A percentile compares a stretch with the other conserved stretches of the same genome.
Evolutionary conservation across 2,329 filamentous ascomycete species (phyloP).

Genomic region (Apiospora malaysiana): DNA sequence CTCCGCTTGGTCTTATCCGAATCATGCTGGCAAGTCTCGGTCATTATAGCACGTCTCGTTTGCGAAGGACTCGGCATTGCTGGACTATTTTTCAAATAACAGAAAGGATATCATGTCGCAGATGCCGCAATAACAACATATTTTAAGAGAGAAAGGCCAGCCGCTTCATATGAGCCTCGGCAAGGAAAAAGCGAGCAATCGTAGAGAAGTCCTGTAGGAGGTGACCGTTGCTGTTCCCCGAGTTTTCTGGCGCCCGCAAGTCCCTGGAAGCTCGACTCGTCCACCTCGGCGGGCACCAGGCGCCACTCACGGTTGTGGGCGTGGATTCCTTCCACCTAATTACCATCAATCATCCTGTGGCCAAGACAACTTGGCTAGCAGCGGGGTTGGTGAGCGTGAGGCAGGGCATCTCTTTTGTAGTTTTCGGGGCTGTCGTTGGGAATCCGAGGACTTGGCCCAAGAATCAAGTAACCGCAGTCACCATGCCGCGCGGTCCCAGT

Average conservation of each 20-base stretch:
- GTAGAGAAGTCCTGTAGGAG: constrained; percentile 3
- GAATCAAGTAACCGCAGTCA: constrained; percentile 54
- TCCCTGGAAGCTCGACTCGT: not conserved
- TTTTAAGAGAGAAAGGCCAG: not conserved
- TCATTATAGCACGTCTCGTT: not conserved
- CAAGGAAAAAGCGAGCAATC: not conserved
- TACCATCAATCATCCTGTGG: constrained; percentile 13
- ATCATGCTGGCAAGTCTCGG: not conserved
- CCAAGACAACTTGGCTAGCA: constrained; percentile 16
- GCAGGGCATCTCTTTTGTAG: constrained; percentile 48
- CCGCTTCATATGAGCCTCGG: not conserved
- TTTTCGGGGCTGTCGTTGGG: constrained; percentile 46
- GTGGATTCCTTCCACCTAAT: not conserved
- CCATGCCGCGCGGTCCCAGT: constrained; percentile 93
- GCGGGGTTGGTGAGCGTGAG: not conserved
- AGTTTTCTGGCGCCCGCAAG: not conserved
- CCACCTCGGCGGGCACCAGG: constrained; percentile 13
- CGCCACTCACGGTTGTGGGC: not conserved
- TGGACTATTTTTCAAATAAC: not conserved
- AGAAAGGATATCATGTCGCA: constrained; percentile 19
- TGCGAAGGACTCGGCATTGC: constrained; percentile 8
- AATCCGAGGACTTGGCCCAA: constrained; percentile 33
- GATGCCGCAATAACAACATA: constrained; percentile 12
- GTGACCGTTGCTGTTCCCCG: not conserved
- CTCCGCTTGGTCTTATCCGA: not conserved